These are phyloP conservation scores for Pythium aquatile DNA, from an alignment of 352 stramenopile species.

Conservation along the genomic window DNA sequence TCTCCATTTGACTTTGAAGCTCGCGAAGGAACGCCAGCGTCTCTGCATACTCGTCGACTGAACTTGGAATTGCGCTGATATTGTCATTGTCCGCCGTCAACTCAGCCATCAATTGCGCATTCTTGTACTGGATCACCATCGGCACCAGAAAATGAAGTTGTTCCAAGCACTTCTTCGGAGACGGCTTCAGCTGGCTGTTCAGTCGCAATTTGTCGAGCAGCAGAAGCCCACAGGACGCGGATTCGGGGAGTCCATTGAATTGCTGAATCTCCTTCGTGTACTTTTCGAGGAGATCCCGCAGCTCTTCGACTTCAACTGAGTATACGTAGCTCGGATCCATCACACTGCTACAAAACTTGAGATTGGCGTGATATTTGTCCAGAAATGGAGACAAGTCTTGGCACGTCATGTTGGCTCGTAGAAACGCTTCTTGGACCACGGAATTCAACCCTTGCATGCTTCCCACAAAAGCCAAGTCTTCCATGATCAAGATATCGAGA, in stretches of 20 bases:
- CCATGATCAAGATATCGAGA: conserved; percentile 80
- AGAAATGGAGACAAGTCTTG: conserved; percentile 67
- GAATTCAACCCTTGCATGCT: conserved; percentile 51
- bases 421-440: conserved; percentile 56
- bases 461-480: conserved; percentile 58
- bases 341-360: conserved; percentile 45
- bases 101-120: conserved; percentile 53
- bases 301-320: conserved; percentile 47
- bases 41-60: conserved; percentile 70
- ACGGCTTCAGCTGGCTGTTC: conserved; percentile 64
- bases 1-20: conserved; percentile 44
- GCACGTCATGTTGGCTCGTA: conserved; percentile 51
- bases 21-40: conserved; percentile 55
- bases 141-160: conserved; percentile 57
- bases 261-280: conserved; percentile 56
- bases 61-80: conserved; percentile 67
- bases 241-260: conserved; percentile 55
- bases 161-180: conserved; percentile 58
- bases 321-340: conserved; percentile 30
- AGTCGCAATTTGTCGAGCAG: conserved; percentile 58
- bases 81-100: conserved; percentile 56
- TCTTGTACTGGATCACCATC: conserved; percentile 56
- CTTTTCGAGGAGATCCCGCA: conserved; percentile 58
- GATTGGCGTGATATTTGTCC: conserved; percentile 74
- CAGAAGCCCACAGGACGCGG: conserved; percentile 44